These are phyloP conservation scores for Kodamaea neixiangensis DNA, from an alignment of 805 yeast species.

Conservation along the genomic window DNA sequence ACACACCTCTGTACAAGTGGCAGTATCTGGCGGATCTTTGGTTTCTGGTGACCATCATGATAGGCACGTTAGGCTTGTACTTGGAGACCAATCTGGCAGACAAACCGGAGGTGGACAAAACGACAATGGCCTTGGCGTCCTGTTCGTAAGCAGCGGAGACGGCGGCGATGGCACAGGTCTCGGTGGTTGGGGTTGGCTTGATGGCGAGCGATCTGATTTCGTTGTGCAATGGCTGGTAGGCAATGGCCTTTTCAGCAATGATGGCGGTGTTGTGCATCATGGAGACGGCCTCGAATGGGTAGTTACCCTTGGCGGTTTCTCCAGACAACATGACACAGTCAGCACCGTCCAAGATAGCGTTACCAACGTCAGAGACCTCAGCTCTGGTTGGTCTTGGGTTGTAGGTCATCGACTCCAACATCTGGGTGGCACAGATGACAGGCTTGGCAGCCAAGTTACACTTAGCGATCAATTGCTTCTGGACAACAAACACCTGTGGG, in stretches of 20 bases:
- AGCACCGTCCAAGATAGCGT: slow-evolving; percentile 98
- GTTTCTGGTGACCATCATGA: slow-evolving; percentile 97
- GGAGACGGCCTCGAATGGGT: slow-evolving; percentile 95
- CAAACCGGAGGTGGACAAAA: slow-evolving; percentile 90
- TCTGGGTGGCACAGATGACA: slow-evolving; percentile 98
- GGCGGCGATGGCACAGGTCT: slow-evolving; percentile 96
- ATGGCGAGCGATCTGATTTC: slow-evolving; percentile 84
- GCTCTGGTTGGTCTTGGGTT: slow-evolving; percentile 99
- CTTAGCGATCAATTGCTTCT: slow-evolving; percentile 98
- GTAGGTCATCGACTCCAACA: slow-evolving; percentile 99
- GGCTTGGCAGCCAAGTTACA: slow-evolving; percentile 99
- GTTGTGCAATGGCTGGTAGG: slow-evolving; percentile 80
- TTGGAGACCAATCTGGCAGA: slow-evolving; percentile 96
- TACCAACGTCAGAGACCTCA: slow-evolving; percentile 98
- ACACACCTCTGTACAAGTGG: slow-evolving; percentile 97
- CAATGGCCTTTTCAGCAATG: slow-evolving; percentile 95
- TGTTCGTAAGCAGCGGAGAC: slow-evolving; percentile 96
- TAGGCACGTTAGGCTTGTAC: slow-evolving; percentile 97
- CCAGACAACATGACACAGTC: slow-evolving; percentile 99
- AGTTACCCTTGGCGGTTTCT: slow-evolving; percentile 99
- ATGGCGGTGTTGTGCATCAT: slow-evolving; percentile 98
- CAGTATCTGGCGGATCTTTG: slow-evolving; percentile 89
- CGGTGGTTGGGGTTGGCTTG: slow-evolving; percentile 90
- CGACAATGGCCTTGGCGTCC: slow-evolving; percentile 94
- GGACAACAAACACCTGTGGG: slow-evolving; percentile 96